These are phyloP conservation scores for Cyberlindnera mississippiensis DNA, from an alignment of 805 yeast species.

Conservation along the genomic window DNA sequence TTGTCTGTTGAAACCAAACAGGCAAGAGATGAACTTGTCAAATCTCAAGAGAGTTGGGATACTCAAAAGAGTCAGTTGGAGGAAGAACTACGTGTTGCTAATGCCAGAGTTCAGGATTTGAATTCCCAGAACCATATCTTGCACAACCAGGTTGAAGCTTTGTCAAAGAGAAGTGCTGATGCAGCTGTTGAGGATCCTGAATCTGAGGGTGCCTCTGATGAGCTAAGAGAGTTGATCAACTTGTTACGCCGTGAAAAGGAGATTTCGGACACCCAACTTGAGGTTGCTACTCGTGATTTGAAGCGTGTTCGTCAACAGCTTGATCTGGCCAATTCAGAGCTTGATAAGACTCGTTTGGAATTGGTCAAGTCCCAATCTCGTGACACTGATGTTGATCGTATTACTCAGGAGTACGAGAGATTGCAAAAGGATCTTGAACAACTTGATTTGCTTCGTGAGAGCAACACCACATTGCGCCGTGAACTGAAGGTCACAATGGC, in stretches of 20 bases:
- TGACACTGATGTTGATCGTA: conserved; percentile 20
- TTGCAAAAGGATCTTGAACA: conserved; percentile 54
- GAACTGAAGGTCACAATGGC: conserved; percentile 37
- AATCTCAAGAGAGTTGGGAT: conserved; percentile 43
- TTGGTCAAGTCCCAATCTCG: conserved; percentile 37
- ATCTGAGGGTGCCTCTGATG: conserved; percentile 24
- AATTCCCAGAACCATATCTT: conserved; percentile 65
- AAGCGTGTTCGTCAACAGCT: conserved; percentile 49
- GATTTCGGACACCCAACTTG: conserved; percentile 55
- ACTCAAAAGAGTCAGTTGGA: conserved; percentile 39
- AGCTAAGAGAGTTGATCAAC: conserved; percentile 49
- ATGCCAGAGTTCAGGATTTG: conserved; percentile 49
- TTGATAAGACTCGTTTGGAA: conserved; percentile 50
- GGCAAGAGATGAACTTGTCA: conserved; percentile 31
- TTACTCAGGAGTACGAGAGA: conserved; percentile 38
- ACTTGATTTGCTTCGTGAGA: conserved; percentile 60
- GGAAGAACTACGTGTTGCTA: conserved; percentile 43
- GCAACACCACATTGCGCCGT: conserved; percentile 58
- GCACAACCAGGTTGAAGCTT: conserved; percentile 59
- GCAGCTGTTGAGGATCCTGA: conserved; percentile 4
- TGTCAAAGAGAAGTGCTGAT: conserved; percentile 19
- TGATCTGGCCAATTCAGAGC: conserved; percentile 42
- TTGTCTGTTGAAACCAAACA: conserved; percentile 28
- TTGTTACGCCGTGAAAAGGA: conserved; percentile 76
- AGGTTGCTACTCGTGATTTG: conserved; percentile 49